Evolutionary conservation across 2,329 filamentous ascomycete species (phyloP).

Genomic region (Fusarium solani-melongenae): DNA sequence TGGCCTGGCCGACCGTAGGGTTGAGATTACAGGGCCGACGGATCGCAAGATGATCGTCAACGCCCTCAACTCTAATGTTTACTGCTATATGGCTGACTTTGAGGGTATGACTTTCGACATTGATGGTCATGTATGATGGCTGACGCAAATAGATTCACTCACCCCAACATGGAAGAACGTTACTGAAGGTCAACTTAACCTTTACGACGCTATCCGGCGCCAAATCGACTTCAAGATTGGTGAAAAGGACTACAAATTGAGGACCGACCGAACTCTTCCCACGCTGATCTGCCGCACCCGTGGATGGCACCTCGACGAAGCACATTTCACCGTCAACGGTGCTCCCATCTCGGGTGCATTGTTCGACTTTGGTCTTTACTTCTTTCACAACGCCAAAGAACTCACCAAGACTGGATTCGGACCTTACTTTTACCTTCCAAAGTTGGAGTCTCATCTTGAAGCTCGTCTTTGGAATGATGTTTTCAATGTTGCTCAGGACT

Average conservation of each 20-base stretch:
- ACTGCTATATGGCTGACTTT: slow-evolving; percentile 99
- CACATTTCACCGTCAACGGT: slow-evolving; percentile 95
- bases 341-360: slow-evolving; percentile 94
- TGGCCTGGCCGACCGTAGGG: slow-evolving; percentile 89
- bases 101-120: too few relatives aligned
- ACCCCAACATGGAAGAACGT: slow-evolving; percentile 99
- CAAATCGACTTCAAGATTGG: slow-evolving; percentile 98
- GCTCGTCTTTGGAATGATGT: slow-evolving; percentile 97
- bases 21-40: slow-evolving; percentile 97
- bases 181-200: slow-evolving; percentile 97
- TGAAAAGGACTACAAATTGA: slow-evolving; percentile 95
- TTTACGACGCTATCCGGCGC: slow-evolving; percentile 93
- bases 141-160: slow-evolving; percentile 80
- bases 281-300: slow-evolving; percentile 94
- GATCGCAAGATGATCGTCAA: slow-evolving; percentile 99
- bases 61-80: slow-evolving; percentile 93
- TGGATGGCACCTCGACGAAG: slow-evolving; percentile 98
- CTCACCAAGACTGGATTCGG: slow-evolving; percentile 81
- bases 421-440: slow-evolving; percentile 97
- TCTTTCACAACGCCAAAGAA: slow-evolving; percentile 89
- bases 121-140: too few relatives aligned
- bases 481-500: slow-evolving; percentile 96
- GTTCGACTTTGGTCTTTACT: slow-evolving; percentile 98
- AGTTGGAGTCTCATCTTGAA: slow-evolving; percentile 98
- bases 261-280: slow-evolving; percentile 84